These are phyloP conservation scores for Simmondsia chinensis DNA, from an alignment of 148 eudicot species.

Conservation along the genomic window DNA sequence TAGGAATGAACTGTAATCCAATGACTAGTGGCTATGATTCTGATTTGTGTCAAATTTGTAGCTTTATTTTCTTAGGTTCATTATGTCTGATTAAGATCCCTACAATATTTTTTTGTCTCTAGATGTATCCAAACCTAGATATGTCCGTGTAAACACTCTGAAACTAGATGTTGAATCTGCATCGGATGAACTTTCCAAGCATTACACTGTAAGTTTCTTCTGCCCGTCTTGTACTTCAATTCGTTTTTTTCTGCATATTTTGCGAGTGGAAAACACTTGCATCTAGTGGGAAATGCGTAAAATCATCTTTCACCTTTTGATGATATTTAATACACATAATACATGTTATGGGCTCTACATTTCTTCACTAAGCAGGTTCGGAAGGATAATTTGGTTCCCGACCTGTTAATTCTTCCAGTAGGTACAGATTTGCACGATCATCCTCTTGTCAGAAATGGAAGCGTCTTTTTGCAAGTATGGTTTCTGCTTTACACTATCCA, in stretches of 20 bases:
- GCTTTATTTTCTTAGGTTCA: no score
- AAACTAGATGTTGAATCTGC: constrained; percentile 61
- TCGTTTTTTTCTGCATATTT: not conserved
- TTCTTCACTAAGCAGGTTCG: constrained; percentile 41
- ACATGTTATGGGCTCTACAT: constrained; percentile 3
- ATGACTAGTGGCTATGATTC: no score
- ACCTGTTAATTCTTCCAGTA: constrained; percentile 72
- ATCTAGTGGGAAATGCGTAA: not conserved
- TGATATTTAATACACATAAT: constrained; percentile 4
- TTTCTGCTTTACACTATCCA: no score
- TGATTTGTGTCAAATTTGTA: no score
- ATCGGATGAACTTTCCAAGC: constrained; percentile 38
- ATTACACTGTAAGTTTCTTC: constrained; percentile 33
- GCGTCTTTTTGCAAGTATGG: constrained; percentile 79
- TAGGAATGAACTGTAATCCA: no score
- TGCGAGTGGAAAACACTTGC: not conserved
- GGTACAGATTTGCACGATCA: constrained; percentile 79
- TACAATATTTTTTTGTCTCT: constrained; percentile 12
- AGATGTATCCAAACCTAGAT: constrained; percentile 77
- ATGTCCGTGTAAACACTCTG: constrained; percentile 92
- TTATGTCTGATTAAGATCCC: not conserved
- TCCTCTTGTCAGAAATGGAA: constrained; percentile 67
- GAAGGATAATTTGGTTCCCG: constrained; percentile 76
- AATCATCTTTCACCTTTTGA: constrained; percentile 1
- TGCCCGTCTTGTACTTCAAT: not conserved